phyloP scores from a whole-genome alignment of 2,329 filamentous ascomycete species.

The Cyanodermella asteris region DNA sequence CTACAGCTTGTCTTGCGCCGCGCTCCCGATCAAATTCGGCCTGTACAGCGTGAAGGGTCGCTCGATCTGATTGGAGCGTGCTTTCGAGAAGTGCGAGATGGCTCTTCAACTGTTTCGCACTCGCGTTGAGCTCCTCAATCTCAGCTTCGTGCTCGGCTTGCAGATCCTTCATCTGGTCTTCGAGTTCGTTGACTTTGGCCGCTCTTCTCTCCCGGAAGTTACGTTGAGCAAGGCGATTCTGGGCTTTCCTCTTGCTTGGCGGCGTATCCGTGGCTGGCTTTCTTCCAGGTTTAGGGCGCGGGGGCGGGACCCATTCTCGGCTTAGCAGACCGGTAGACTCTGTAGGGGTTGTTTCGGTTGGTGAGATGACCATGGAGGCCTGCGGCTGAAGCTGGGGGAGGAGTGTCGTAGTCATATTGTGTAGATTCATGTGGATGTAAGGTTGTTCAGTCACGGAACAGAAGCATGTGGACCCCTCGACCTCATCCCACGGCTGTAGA shows the following conservation, averaged over 20 bases:
- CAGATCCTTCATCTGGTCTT: constrained; percentile 27
- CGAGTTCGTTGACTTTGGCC: constrained; percentile 52
- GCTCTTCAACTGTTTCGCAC: constrained; percentile 33
- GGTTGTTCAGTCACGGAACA: too few relatives aligned
- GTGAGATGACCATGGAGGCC: too few relatives aligned
- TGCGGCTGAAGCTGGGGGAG: too few relatives aligned
- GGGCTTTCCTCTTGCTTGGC: constrained; percentile 78
- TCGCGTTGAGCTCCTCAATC: constrained; percentile 30
- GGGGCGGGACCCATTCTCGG: constrained; percentile 72
- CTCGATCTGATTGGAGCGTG: constrained; percentile 22
- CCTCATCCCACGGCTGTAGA: too few relatives aligned
- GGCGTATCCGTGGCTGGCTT: constrained; percentile 89
- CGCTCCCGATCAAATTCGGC: constrained; percentile 39
- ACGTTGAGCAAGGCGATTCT: constrained; percentile 80
- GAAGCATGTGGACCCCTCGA: too few relatives aligned
- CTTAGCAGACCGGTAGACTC: too few relatives aligned
- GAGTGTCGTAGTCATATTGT: too few relatives aligned
- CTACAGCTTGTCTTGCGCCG: constrained; percentile 23
- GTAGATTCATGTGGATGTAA: too few relatives aligned
- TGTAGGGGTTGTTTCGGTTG: too few relatives aligned
- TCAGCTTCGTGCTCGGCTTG: constrained; percentile 24
- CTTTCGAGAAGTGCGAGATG: constrained; percentile 45
- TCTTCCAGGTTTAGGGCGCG: constrained; percentile 68
- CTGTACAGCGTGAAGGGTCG: constrained; percentile 39
- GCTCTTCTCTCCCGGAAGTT: constrained; percentile 76